Evolutionary conservation across 1,139 yeast genomes (phyloP).

Genomic region (Candida smagusa): DNA sequence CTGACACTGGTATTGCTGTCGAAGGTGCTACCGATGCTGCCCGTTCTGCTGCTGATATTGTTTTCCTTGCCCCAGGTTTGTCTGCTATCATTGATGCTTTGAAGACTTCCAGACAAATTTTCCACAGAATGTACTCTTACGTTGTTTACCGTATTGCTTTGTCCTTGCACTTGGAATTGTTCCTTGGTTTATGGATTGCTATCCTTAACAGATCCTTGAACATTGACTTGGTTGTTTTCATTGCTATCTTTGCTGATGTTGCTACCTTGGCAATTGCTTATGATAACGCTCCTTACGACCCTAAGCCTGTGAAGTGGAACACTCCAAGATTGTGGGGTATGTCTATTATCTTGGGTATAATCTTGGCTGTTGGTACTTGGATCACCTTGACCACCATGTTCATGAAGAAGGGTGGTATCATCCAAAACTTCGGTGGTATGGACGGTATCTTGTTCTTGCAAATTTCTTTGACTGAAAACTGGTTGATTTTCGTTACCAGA

Average conservation of each 20-base stretch:
- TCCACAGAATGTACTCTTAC: slow-evolving; percentile 97
- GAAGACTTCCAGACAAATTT: slow-evolving; percentile 92
- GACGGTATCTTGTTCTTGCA: slow-evolving; percentile 91
- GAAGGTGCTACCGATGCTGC: slow-evolving; percentile 98
- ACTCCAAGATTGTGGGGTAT: slow-evolving; percentile 96
- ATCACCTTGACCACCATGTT: slow-evolving; percentile 89
- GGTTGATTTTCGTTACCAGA: slow-evolving; percentile 94
- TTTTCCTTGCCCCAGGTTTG: slow-evolving; percentile 94
- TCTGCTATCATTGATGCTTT: slow-evolving; percentile 92
- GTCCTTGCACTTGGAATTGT: slow-evolving; percentile 87
- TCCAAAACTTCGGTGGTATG: slow-evolving; percentile 90
- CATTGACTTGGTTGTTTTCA: slow-evolving; percentile 86
- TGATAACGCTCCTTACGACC: slow-evolving; percentile 97
- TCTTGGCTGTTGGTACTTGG: slow-evolving; percentile 90
- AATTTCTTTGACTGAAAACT: slow-evolving; percentile 89
- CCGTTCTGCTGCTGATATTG: slow-evolving; percentile 94
- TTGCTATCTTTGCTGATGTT: slow-evolving; percentile 94
- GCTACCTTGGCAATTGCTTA: slow-evolving; percentile 94
- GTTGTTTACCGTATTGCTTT: slow-evolving; percentile 95
- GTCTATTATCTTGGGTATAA: slow-evolving; percentile 78
- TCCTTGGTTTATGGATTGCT: slow-evolving; percentile 93
- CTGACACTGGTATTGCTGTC: slow-evolving; percentile 96
- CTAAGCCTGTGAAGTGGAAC: slow-evolving; percentile 98
- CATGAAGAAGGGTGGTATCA: slow-evolving; percentile 77
- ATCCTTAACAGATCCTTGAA: slow-evolving; percentile 79